These are phyloP conservation scores for Globisporangium radiosum DNA, from an alignment of 352 stramenopile species.

Conservation along the genomic window DNA sequence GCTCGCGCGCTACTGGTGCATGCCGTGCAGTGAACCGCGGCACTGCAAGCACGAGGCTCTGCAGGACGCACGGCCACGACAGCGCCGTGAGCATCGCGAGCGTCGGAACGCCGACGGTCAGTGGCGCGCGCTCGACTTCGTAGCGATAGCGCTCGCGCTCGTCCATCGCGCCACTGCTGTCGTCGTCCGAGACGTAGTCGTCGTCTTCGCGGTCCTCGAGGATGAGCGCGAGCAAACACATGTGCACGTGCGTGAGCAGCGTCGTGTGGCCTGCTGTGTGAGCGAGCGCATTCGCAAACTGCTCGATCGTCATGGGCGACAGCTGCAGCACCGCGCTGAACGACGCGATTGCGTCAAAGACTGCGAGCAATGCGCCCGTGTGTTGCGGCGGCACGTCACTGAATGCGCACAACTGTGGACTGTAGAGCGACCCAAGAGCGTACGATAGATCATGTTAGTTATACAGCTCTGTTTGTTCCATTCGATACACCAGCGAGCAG, in stretches of 20 bases:
- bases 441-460: background rate
- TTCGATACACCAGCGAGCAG: background rate
- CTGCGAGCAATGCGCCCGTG: slow-evolving; percentile 49
- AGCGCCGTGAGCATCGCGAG: slow-evolving; percentile 74
- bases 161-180: slow-evolving; percentile 53
- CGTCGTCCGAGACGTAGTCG: slow-evolving; percentile 82
- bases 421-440: slow-evolving; percentile 10
- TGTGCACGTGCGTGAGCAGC: slow-evolving; percentile 73
- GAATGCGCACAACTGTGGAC: slow-evolving; percentile 50
- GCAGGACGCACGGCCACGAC: slow-evolving; percentile 74
- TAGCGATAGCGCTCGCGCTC: slow-evolving; percentile 75
- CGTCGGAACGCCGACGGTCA: slow-evolving; percentile 74
- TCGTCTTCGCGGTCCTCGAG: slow-evolving; percentile 80
- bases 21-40: slow-evolving; percentile 51
- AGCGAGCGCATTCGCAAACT: slow-evolving; percentile 48
- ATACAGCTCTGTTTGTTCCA: too few species aligned
- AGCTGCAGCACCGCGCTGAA: slow-evolving; percentile 64
- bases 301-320: slow-evolving; percentile 49
- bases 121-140: slow-evolving; percentile 70
- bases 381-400: slow-evolving; percentile 33
- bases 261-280: slow-evolving; percentile 29
- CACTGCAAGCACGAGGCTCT: slow-evolving; percentile 58
- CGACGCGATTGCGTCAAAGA: slow-evolving; percentile 79
- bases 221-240: slow-evolving; percentile 80
- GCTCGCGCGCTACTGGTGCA: slow-evolving; percentile 23